Evolutionary conservation across 192 early-diverging fungal genomes (phyloP).

Genomic region (Podila clonocystis): DNA sequence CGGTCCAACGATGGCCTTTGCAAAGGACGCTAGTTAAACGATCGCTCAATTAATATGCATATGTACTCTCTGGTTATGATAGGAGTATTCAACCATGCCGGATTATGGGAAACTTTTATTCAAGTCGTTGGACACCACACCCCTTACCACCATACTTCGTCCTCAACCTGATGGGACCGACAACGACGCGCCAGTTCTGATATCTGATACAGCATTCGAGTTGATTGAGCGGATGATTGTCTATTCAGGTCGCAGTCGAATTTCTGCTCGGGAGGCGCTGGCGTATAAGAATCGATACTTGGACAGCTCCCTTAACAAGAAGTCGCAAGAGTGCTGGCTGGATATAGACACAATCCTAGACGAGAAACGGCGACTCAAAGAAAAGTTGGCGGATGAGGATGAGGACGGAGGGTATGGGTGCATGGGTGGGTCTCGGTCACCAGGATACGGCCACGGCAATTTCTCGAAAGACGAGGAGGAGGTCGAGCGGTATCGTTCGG

Average conservation of each 20-base stretch:
- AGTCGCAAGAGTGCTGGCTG: conserved; percentile 13
- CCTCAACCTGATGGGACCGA: neutral
- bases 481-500: conserved; percentile 15
- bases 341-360: conserved; percentile 1
- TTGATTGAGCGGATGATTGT: conserved; percentile 30
- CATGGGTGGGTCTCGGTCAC: too few species aligned
- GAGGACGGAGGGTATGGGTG: neutral
- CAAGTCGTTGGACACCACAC: conserved; percentile 17
- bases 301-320: neutral
- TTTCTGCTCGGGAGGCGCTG: conserved; percentile 16
- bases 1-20: neutral
- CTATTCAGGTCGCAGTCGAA: conserved; percentile 23
- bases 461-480: neutral
- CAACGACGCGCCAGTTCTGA: conserved; percentile 2
- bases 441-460: too few species aligned
- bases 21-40: neutral
- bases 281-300: conserved; percentile 15
- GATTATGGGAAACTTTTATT: conserved; percentile 46
- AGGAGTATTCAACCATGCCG: conserved; percentile 41
- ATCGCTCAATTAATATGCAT: neutral
- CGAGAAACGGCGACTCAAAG: conserved; percentile 3
- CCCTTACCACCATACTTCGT: conserved; percentile 16
- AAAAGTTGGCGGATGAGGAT: conserved; percentile 4
- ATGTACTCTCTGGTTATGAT: neutral
- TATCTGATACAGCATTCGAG: conserved; percentile 14